These are phyloP conservation scores for Trypanosoma lewisi DNA, from an alignment of 208 protist genomes.

Conservation along the genomic window DNA sequence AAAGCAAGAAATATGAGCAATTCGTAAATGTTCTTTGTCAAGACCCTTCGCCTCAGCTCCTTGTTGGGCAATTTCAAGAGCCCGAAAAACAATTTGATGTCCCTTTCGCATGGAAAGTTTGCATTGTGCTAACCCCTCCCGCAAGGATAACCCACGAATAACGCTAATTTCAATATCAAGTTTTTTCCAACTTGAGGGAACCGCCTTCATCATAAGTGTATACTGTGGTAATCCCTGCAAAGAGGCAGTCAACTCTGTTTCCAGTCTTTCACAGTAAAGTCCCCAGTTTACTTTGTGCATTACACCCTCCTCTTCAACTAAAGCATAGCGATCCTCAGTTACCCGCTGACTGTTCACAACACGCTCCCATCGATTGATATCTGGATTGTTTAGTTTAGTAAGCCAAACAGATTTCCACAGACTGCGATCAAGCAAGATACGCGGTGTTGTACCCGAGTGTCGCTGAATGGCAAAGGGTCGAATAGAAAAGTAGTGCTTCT, in stretches of 20 bases:
- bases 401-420: constrained; percentile 74
- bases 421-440: constrained; percentile 83
- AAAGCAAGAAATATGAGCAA: constrained; percentile 81
- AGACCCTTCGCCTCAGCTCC: constrained; percentile 85
- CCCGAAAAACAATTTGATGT: constrained; percentile 82
- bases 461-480: constrained; percentile 76
- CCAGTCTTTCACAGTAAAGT: constrained; percentile 85
- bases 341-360: constrained; percentile 89
- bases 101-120: constrained; percentile 87
- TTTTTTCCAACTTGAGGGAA: constrained; percentile 89
- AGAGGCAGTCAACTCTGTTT: constrained; percentile 80
- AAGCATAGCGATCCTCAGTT: constrained; percentile 82
- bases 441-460: constrained; percentile 63
- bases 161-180: constrained; percentile 87
- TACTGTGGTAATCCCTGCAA: constrained; percentile 87
- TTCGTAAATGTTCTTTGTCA: constrained; percentile 85
- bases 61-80: constrained; percentile 83
- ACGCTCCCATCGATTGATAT: constrained; percentile 84
- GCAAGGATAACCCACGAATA: constrained; percentile 81
- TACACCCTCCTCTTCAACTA: constrained; percentile 84
- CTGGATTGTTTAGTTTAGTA: constrained; percentile 70
- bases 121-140: constrained; percentile 89
- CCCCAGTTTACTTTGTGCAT: constrained; percentile 90
- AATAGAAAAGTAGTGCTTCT: constrained; percentile 72
- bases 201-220: constrained; percentile 78